These are phyloP conservation scores for Paecilomyces sp. DNA, from an alignment of 2,329 filamentous ascomycete species.

Conservation along the genomic window DNA sequence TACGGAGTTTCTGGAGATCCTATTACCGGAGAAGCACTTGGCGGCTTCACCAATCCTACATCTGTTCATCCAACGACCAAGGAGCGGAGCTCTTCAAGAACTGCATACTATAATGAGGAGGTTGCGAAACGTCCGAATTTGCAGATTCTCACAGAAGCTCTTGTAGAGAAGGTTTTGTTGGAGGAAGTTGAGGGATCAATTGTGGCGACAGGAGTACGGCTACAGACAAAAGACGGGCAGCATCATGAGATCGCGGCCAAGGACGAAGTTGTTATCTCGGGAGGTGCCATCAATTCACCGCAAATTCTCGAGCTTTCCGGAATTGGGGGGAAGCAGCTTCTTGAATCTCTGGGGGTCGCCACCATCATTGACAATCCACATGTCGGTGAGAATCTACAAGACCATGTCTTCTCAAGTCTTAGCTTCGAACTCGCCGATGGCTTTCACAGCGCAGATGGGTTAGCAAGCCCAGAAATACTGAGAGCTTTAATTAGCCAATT, in stretches of 20 bases:
- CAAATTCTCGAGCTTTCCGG: slow-evolving; percentile 56
- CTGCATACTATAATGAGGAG: background rate
- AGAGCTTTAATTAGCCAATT: slow-evolving; percentile 1
- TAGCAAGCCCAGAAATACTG: background rate
- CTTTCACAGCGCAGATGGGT: background rate
- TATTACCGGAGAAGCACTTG: background rate
- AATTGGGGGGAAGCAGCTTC: slow-evolving; percentile 43
- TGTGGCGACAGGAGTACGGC: background rate
- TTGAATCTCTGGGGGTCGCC: slow-evolving; percentile 33
- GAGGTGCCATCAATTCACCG: slow-evolving; percentile 51
- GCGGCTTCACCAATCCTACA: background rate
- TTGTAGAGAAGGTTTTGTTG: background rate
- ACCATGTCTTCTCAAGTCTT: slow-evolving; percentile 20
- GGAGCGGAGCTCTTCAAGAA: background rate
- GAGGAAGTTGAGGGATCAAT: background rate
- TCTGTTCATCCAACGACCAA: background rate
- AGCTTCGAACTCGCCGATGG: background rate
- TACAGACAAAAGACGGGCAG: background rate
- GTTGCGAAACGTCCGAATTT: background rate
- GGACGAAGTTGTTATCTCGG: slow-evolving; percentile 52
- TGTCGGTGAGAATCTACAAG: slow-evolving; percentile 44
- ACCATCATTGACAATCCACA: slow-evolving; percentile 36
- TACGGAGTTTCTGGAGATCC: background rate
- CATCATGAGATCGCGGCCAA: slow-evolving; percentile 24
- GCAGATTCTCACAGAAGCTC: background rate